A percentile compares a stretch with the other conserved stretches of the same genome.
Conservation (phyloP, 192 early-diverging fungal species). For the Coemansia sp. region DNA sequence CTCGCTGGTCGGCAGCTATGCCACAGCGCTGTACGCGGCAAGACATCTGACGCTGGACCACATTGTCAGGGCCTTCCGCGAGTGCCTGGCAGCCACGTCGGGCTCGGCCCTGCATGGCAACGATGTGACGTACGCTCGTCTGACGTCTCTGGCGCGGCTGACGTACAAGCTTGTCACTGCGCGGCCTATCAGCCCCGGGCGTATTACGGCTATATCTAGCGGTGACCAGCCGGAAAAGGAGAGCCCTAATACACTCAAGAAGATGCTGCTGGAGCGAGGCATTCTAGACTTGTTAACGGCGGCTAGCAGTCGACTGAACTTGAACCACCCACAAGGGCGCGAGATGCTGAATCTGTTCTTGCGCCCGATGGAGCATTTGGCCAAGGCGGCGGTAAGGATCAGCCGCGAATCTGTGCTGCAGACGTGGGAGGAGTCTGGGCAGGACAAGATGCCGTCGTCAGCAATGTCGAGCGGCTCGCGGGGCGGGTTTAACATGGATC, state of each 20-base stretch:
- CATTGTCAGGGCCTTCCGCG: conserved; percentile 54
- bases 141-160: conserved; percentile 48
- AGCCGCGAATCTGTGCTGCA: conserved; percentile 66
- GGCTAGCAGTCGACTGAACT: conserved; percentile 82
- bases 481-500: conserved; percentile 42
- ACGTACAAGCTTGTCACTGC: conserved; percentile 51
- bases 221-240: conserved; percentile 22
- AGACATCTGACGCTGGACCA: conserved; percentile 52
- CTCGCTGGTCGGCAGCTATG: conserved; percentile 45
- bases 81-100: conserved; percentile 45
- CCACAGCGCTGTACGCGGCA: conserved; percentile 29
- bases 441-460: conserved; percentile 52
- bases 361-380: conserved; percentile 87
- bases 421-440: conserved; percentile 52
- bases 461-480: conserved; percentile 17
- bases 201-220: not conserved
- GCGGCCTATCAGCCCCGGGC: conserved; percentile 46
- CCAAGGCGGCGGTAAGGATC: conserved; percentile 86
- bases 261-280: conserved; percentile 87
- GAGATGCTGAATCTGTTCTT: conserved; percentile 75
- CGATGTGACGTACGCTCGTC: conserved; percentile 47
- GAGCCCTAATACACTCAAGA: conserved; percentile 39
- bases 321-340: conserved; percentile 85
- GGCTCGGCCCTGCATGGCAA: conserved; percentile 25
- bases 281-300: conserved; percentile 80